Evolutionary conservation across 2,329 filamentous ascomycete genomes (phyloP), one percentile per base, ranked within the genome.

Genomic region (Aspergillus sp.): DNA sequence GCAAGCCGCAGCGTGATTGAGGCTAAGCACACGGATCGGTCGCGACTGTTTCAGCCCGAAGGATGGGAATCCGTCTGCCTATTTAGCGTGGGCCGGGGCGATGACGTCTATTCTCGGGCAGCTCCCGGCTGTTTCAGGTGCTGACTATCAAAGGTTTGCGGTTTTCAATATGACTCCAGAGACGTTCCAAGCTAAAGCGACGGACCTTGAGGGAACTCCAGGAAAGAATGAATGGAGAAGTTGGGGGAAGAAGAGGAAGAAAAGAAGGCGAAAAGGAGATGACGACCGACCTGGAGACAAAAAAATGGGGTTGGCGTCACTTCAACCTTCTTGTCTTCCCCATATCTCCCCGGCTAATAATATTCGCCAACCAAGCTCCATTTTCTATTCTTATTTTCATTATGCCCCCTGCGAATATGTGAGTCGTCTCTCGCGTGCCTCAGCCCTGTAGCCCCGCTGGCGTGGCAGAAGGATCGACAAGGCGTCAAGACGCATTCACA

Each of bases 31-130:
- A 43, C 23, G 19, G n/a, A 44, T 53, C 41, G 46, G 17, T 52
- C 15, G 40, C 37, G 33, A 47, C 44, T 58, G 56, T 51, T 40
- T 50, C 51, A 50, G 44, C 46, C 39, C 56, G 46, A 48, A 58
- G 45, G 51, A 58, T 51, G 51, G 57, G 53, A 71, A 71, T 66
- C 62, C 62, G 69, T 72, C 69, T 72, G 70, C 70, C 70, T 72
- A 39, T 39, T 48, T 54, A 67, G 59, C 52, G 52, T 35, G 51
- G 50, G 47, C 47, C 49, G 41, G 35, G 44, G 54, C 40, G 49
- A 61, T 64, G 63, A 65, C 63, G 66, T 65, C 61, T 59, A 24
- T 56, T 56, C 12, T 48, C 52, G 60, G 62, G 55, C 58, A 59
- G 61, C 62, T 60, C 60, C 61, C 56, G 58, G 44, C 33, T n/a